Evolutionary conservation across 2,329 filamentous ascomycete genomes (phyloP), one percentile per base, ranked within the genome.

Genomic region (Kalmusia sp.): DNA sequence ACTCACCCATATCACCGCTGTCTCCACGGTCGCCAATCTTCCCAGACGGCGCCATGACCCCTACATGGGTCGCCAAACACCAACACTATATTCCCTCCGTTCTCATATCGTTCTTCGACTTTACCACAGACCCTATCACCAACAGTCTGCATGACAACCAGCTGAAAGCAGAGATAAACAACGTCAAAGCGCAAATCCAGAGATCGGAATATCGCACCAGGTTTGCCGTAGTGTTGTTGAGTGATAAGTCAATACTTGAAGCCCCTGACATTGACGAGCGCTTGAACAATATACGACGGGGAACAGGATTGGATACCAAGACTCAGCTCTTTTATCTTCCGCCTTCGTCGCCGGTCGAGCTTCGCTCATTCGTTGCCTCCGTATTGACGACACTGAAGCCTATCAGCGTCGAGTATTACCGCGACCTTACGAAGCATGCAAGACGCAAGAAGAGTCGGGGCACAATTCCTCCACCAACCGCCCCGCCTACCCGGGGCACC

Each of bases 1-100:
- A 98, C 74, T 98, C 95, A 11, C 91, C 93, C 1, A 87, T 96
- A 61, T 98, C 95, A 2, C 95, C 93, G 1, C 81, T 98, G 25
- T 95, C 90, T 33, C 92, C 93, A 3, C 84, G 83, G 6, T 96
- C 93, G 6, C 81, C 86, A 2, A 82, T 96, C 2, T 98, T 95
- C 69, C 93, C 93, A 6, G 95, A 98, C 76, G 95, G 93, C 4
- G 79, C 97, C 53, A 86, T 97, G 71, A 87, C 92, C 55, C 83
- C 88, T 17, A 77, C 85, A 55, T 99, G 93, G 93, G 81, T 96
- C 49, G 84, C 85, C 54, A 99, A 98, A 72, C 93, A 98, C 71
- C 93, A 96, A 69, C 81, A 89, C 46, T 80, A 92, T 15, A 82
- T 98, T 19, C 93, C 93, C 1, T 90, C 91, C 56, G 83, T 91